These are phyloP conservation scores for Cyberlindnera subsufficiens DNA, from an alignment of 805 yeast genomes.

Conservation along the genomic window DNA sequence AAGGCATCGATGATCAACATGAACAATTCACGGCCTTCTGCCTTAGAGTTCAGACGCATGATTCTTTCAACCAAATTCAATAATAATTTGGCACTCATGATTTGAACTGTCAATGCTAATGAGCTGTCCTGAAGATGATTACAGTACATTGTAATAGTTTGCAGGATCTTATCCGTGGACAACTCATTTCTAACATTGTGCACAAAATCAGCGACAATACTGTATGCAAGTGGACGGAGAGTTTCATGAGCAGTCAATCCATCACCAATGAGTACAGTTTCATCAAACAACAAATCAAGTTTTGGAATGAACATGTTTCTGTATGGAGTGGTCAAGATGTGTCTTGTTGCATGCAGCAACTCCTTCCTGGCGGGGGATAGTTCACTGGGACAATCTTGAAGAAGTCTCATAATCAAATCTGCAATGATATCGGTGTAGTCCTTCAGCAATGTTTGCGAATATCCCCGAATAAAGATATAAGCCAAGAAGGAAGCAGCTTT, in stretches of 20 bases:
- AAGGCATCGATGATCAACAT: constrained; percentile 85
- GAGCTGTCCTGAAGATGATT: constrained; percentile 73
- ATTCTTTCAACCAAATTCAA: constrained; percentile 86
- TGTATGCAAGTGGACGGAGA: constrained; percentile 86
- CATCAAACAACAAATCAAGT: constrained; percentile 80
- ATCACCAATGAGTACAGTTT: constrained; percentile 81
- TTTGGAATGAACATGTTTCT: constrained; percentile 78
- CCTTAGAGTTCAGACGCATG: constrained; percentile 71
- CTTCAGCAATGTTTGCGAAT: constrained; percentile 57
- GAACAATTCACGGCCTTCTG: constrained; percentile 70
- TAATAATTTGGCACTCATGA: constrained; percentile 90
- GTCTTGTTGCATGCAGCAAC: constrained; percentile 87
- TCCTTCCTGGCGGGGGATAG: constrained; percentile 89
- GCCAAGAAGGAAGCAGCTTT: constrained; percentile 95
- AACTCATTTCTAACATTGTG: constrained; percentile 86
- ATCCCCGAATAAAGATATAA: constrained; percentile 82
- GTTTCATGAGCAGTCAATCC: constrained; percentile 91
- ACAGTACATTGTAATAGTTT: constrained; percentile 79
- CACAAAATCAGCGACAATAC: constrained; percentile 92
- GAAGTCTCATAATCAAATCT: constrained; percentile 72
- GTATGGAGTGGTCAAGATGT: constrained; percentile 87
- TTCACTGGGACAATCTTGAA: constrained; percentile 96
- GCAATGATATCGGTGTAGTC: constrained; percentile 65
- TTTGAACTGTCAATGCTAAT: constrained; percentile 84
- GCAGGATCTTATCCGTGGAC: constrained; percentile 78